Evolutionary conservation across 495 filamentous ascomycete species (phyloP).

Genomic region (Ascobolus immersus): DNA sequence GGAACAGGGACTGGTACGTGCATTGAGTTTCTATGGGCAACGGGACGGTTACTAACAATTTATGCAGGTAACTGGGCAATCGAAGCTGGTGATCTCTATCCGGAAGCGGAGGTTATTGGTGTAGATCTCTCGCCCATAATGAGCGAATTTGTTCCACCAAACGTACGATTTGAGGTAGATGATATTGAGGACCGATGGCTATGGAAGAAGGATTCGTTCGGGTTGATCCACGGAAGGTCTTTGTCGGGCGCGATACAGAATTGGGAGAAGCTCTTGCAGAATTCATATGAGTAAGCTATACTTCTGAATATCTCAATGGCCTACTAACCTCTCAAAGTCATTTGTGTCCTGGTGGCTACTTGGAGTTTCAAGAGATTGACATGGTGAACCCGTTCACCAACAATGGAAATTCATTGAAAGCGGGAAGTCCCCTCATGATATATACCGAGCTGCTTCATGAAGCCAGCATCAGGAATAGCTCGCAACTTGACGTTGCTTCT

Average conservation of each 20-base stretch:
- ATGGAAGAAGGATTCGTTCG: conserved; percentile 25
- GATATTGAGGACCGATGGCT: conserved; percentile 28
- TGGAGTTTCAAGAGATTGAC: conserved; percentile 26
- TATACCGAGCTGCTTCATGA: no score
- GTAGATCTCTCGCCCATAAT: conserved; percentile 37
- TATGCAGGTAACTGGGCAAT: conserved; percentile 40
- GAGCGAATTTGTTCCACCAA: conserved; percentile 28
- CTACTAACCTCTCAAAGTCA: conserved; percentile 4
- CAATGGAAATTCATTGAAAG: no score
- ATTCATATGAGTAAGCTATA: conserved; percentile 6
- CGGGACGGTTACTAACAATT: no score
- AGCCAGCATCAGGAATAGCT: no score
- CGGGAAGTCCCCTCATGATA: no score
- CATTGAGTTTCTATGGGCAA: no score
- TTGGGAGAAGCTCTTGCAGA: conserved; percentile 19
- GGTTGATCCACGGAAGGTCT: conserved; percentile 27
- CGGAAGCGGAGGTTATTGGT: conserved; percentile 39
- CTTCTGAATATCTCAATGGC: no score
- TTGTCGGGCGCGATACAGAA: conserved; percentile 26
- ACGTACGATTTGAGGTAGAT: conserved; percentile 31
- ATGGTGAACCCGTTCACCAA: no score
- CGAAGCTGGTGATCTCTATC: conserved; percentile 36
- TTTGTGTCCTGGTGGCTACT: conserved; percentile 27
- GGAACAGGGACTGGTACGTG: conserved; percentile 58
- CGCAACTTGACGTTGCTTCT: no score